Evolutionary conservation across 2,329 filamentous ascomycete genomes (phyloP).

Genomic region (Phaeoacremonium minimum): DNA sequence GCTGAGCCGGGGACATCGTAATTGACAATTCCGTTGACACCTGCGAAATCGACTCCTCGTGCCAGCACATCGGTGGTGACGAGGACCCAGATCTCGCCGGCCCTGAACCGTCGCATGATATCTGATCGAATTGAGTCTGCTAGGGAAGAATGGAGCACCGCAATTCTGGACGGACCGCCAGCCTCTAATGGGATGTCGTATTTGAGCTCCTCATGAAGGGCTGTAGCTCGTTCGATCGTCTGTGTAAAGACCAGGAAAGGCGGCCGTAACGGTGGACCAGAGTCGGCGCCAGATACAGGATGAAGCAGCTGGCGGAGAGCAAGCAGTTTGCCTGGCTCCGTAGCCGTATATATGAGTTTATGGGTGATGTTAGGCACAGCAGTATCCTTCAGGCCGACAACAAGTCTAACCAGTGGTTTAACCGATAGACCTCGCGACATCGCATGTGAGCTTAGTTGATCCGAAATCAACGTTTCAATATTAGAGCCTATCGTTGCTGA

Average conservation of each 20-base stretch:
- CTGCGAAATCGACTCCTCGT: conserved; percentile 89
- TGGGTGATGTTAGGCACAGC: conserved; percentile 90
- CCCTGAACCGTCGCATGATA: conserved; percentile 86
- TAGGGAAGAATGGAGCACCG: conserved; percentile 84
- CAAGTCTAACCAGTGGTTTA: conserved; percentile 69
- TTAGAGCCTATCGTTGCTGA: conserved; percentile 96
- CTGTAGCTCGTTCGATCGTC: conserved; percentile 85
- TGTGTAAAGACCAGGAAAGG: conserved; percentile 96
- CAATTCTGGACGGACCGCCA: conserved; percentile 78
- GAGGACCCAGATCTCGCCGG: conserved; percentile 91
- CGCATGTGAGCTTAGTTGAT: conserved; percentile 57
- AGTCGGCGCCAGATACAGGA: conserved; percentile 54
- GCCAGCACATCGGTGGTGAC: conserved; percentile 94
- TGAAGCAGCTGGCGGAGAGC: conserved; percentile 86
- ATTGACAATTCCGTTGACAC: conserved; percentile 93
- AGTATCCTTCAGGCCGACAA: conserved; percentile 95
- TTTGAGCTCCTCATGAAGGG: conserved; percentile 82
- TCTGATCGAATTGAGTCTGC: conserved; percentile 68
- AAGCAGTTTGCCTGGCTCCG: conserved; percentile 88
- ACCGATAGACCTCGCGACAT: conserved; percentile 26
- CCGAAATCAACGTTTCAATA: conserved; percentile 73
- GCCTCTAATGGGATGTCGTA: conserved; percentile 92
- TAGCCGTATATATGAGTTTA: conserved; percentile 84
- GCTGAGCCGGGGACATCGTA: conserved; percentile 94
- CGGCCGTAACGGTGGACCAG: conserved; percentile 64